Base-by-base conservation (phyloP, 345 rosid species). In the Dimocarpus longan region DNA sequence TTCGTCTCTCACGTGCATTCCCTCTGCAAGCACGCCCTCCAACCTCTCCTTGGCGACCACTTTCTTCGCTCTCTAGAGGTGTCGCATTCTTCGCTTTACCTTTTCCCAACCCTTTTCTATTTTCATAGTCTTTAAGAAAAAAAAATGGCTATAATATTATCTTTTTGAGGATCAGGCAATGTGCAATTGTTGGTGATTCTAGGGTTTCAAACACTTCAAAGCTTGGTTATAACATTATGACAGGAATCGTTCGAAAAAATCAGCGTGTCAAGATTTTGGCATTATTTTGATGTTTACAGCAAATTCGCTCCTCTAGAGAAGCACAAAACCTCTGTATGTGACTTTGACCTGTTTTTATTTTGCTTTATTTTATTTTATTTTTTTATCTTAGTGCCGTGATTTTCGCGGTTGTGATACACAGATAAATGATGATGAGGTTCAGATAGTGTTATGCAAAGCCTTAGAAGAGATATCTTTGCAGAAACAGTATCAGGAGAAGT, bases 1-100 rank as follows among this genome's bases (percentile, higher is more conserved):
- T 83, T 95, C 63, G 80, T 84, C 46, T 77, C 90, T 64, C 85
- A 85, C 81, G 89, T 89, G 28, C 91, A 60, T 80, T 39, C 78
- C 72, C 98, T 95, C 74, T 91, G 95, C 88, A 89, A 85, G 44
- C 83, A 89, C 69, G 89, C 92, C 37, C 99, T 95, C 76, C 84
- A 83, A 50, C 85, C 93, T 83, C 91, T 93, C n/a, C 91, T 86
- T 71, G 80, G 82, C 60, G 98, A 93, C 75, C 93, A 89, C 81
- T 92, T 92, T 67, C 92, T 95, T 71, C 81, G 80, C 26, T 87
- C 93, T 59, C 90, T 93, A 4, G 92, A 91, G 98, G 97, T 93
- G 79, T 24, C 39, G 46, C 70, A 8, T 16, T 62, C 42, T 16
- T 39, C 8, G 59, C 26, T 46, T 3, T 74, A 39, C 10, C 22